Base-by-base conservation (phyloP, 352 stramenopile species). In the Pythium utonaiense region DNA sequence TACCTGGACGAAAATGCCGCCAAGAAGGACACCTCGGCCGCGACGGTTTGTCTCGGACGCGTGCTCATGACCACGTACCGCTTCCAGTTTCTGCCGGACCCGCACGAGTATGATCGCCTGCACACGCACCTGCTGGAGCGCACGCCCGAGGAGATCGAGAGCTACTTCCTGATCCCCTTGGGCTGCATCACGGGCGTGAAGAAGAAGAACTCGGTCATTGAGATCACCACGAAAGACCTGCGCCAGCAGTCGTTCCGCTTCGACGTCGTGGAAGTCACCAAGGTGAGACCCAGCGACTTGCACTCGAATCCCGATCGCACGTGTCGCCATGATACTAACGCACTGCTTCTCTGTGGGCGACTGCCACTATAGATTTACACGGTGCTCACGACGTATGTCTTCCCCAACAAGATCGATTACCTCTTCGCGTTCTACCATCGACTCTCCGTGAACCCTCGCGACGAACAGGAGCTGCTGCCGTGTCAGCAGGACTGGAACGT, bases 11-110 rank as follows among this genome's bases (percentile, higher is more conserved):
- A 89, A 52, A 70, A 69, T 44, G 71, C 72, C 27, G 30, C 68
- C 31, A 83, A 69, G 61, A 88, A 86, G 36, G 82, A 92, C 62
- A 78, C 77, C 42, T 58, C 78, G 17, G 71, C 77, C 19, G 73
- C 78, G 7, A 83, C 66, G 9, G 75, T 92, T 13, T 88, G 79
- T 65, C 69, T 88, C 14, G 85, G 85, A 14, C 70, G 62, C 30
- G 80, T 94, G 53, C 73, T 89, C 68, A 94, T 92, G 83, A 94
- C 85, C 25, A 92, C 82, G 19, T 94, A 83, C 68, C 82, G 85
- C 52, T 91, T 94, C 62, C 80, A 91, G 75, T 94, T 94, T 61
- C 53, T 81, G 42, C 79, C 78, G 12, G 79, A 89, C 55, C 70
- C 71, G 55, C 74, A 77, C 55, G 80, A 86, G 56, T 75, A 74